Evolutionary conservation across 371 early-diverging fungal species (phyloP).

Genomic region (Apophysomyces trapeziformis): DNA sequence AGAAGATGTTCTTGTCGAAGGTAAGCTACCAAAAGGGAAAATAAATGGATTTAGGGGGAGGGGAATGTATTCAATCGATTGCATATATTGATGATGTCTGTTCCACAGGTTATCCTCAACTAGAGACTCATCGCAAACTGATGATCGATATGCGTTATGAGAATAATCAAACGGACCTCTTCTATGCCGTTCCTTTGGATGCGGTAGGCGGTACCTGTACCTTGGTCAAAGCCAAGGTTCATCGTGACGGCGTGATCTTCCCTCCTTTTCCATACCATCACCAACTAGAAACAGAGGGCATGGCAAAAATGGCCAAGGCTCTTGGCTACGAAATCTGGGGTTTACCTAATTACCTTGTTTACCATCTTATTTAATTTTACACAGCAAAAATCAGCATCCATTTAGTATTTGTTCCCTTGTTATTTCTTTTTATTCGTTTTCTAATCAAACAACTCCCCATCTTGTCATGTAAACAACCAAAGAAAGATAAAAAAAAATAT

Average conservation of each 20-base stretch:
- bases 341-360: slow-evolving; percentile 50
- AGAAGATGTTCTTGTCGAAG: slow-evolving; percentile 33
- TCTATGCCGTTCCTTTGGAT: slow-evolving; percentile 52
- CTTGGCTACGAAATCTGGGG: slow-evolving; percentile 56
- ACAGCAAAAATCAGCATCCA: background rate
- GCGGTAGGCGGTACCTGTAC: slow-evolving; percentile 73
- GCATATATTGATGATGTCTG: slow-evolving; percentile 6
- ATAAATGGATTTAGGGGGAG: background rate
- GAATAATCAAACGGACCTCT: slow-evolving; percentile 26
- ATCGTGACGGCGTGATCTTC: slow-evolving; percentile 70
- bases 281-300: slow-evolving; percentile 79
- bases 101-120: slow-evolving; percentile 42
- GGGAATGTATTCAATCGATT: background rate
- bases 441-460: too few species aligned
- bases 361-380: slow-evolving; percentile 29
- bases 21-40: slow-evolving; percentile 14
- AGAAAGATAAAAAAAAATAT: too few species aligned
- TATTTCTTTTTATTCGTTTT: too few species aligned
- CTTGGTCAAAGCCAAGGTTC: slow-evolving; percentile 65
- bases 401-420: background rate
- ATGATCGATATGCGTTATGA: slow-evolving; percentile 51
- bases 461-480: too few species aligned
- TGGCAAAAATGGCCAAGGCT: slow-evolving; percentile 75
- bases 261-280: slow-evolving; percentile 68
- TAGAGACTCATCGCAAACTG: slow-evolving; percentile 45